Base-by-base conservation (phyloP, 106 monocot genomes). In the Posidonia australis region DNA sequence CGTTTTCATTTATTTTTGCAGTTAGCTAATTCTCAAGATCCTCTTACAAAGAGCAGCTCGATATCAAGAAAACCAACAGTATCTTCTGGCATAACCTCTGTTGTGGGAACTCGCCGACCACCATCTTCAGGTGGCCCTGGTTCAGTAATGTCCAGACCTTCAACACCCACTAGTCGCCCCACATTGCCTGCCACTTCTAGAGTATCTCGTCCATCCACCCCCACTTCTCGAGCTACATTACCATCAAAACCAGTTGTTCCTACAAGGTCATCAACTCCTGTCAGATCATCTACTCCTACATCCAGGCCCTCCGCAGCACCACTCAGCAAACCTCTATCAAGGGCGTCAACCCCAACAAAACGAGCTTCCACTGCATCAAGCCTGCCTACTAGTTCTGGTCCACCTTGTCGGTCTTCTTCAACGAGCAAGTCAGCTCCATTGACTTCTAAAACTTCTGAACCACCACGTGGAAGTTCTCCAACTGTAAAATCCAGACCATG, bases 401-500 rank as follows among this genome's bases (percentile, higher is more conserved):
- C 70, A 60, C 72, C 81, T 62, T 47, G 54, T 73, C 72, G 79
- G 45, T 77, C 85, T 17, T 66, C 78, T 60, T 74, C 69, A 3
- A 22, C 71, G 36, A 31, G 76, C 54, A 84, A 58, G 70, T 46
- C 74, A 46, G 69, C 68, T 29, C 44, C 72, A 9, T 49, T 58
- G 52, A 27, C 59, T 44, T 55, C 75, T 41, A 81, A 69, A 68
- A 41, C 18, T 54, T 60, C 45, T 18, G 57, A 19, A 41, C 67
- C 84, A 27, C 57, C 80, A 52, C 72, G 80, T 9, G 81, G 80
- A 41, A 63, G 58, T 23, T 90, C 90, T 55, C 85, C 90, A 17
- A 76, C 82, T 41, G 73, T 80, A n/a, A 82, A 64, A 67, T 83
- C 85, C 21, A 82, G 85, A 49, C 78, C 83, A 54, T 78, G 79